Evolutionary conservation across 495 filamentous ascomycete genomes (phyloP).

Genomic region (Neurospora tetraspora): DNA sequence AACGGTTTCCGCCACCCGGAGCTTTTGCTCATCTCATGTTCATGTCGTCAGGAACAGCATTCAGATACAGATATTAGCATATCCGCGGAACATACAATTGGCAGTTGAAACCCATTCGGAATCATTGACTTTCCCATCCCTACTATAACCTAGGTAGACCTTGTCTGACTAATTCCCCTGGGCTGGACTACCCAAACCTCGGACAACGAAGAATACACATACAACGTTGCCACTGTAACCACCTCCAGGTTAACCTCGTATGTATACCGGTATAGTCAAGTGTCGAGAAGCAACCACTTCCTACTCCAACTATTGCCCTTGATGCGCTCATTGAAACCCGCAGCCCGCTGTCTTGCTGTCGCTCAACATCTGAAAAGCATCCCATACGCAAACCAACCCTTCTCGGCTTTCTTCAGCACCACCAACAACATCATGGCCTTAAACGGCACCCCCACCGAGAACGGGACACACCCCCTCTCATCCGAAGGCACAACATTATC

Average conservation of each 20-base stretch:
- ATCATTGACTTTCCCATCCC: background rate
- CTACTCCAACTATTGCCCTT: background rate
- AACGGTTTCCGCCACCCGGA: background rate
- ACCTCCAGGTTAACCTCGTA: background rate
- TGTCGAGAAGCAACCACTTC: background rate
- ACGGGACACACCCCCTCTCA: conserved; percentile 2
- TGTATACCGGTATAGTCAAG: background rate
- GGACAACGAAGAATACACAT: background rate
- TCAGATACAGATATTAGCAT: background rate
- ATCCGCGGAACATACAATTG: background rate
- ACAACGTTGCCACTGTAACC: background rate
- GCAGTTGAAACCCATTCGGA: background rate
- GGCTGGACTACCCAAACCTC: background rate
- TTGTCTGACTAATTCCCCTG: background rate
- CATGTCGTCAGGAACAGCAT: background rate
- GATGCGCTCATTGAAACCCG: conserved; percentile 21
- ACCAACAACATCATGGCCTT: conserved; percentile 12
- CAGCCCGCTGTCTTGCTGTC: conserved; percentile 20
- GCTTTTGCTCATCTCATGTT: background rate
- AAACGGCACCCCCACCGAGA: conserved; percentile 11
- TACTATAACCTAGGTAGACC: background rate
- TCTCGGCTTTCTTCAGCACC: conserved; percentile 16
- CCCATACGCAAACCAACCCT: conserved; percentile 4
- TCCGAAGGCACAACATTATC: conserved; percentile 37
- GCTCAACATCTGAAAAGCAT: conserved; percentile 15